Conservation (phyloP, 2,329 filamentous ascomycete genomes). For the Claviceps monticola region DNA sequence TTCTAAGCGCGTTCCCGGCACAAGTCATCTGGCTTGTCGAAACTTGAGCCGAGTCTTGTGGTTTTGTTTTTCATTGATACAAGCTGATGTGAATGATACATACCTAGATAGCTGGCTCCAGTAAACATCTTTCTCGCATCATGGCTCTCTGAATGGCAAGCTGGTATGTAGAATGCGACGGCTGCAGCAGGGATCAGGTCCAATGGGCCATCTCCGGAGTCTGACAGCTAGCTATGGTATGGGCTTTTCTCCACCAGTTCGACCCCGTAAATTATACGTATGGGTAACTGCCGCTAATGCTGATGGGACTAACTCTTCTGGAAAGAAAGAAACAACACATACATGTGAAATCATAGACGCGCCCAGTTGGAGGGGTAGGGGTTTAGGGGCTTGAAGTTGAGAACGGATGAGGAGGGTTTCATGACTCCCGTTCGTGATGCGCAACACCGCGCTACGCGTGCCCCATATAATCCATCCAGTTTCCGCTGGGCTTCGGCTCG, state of each 20-base stretch:
- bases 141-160: not conserved
- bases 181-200: conserved; percentile 4
- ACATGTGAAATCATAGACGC: no score
- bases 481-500: not conserved
- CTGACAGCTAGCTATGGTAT: no score
- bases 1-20: no score
- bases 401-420: no score
- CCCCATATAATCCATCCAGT: not conserved
- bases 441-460: not conserved
- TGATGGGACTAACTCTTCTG: not conserved
- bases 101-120: not conserved
- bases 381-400: no score
- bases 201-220: not conserved
- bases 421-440: not conserved
- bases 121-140: not conserved
- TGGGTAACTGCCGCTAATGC: not conserved
- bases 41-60: no score
- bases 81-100: no score
- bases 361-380: no score
- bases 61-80: no score
- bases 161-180: conserved; percentile 5
- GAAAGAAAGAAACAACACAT: not conserved
- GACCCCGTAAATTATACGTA: not conserved
- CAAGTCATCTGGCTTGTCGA: no score
- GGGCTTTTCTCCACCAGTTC: no score